Evolutionary conservation across 768 basidiomycete species (phyloP).

Genomic region (Dentipellis sp.): DNA sequence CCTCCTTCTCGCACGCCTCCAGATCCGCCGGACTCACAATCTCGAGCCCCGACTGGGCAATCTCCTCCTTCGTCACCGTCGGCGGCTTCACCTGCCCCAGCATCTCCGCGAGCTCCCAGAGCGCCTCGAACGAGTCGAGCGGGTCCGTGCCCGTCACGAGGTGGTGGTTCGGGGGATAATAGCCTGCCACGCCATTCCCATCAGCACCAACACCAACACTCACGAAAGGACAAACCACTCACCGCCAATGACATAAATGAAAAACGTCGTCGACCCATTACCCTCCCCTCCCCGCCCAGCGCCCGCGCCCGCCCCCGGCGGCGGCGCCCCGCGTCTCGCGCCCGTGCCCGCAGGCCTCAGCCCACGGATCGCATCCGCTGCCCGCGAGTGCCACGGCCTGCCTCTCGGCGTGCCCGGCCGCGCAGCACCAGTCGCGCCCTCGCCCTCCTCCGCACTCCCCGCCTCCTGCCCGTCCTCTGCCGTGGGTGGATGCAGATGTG

Average conservation of each 20-base stretch:
- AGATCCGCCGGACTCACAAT: slow-evolving; percentile 45
- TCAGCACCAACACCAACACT: too few species aligned
- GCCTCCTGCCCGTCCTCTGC: slow-evolving; percentile 3
- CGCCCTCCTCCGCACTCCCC: neutral
- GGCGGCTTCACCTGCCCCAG: slow-evolving; percentile 78
- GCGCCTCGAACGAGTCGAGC: slow-evolving; percentile 71
- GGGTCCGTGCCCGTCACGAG: slow-evolving; percentile 73
- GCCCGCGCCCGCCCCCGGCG: slow-evolving; percentile 16
- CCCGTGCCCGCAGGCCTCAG: slow-evolving; percentile 33
- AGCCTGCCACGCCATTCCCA: too few species aligned
- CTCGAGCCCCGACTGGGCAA: slow-evolving; percentile 75
- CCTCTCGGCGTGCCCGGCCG: slow-evolving; percentile 19
- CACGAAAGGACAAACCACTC: slow-evolving; percentile 14
- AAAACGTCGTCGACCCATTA: slow-evolving; percentile 57
- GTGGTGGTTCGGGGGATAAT: slow-evolving; percentile 85
- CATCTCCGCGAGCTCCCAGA: slow-evolving; percentile 76
- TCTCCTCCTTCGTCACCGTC: slow-evolving; percentile 75
- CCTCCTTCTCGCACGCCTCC: slow-evolving; percentile 45
- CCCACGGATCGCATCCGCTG: slow-evolving; percentile 52
- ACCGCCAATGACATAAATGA: slow-evolving; percentile 89
- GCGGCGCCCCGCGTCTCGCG: neutral
- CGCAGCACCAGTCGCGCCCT: neutral
- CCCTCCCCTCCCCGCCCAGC: slow-evolving; percentile 9
- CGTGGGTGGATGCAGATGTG: too few species aligned
- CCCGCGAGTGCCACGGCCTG: slow-evolving; percentile 50